Conservation (phyloP, 73 alveolate genomes). For the Uronychia setigera region DNA sequence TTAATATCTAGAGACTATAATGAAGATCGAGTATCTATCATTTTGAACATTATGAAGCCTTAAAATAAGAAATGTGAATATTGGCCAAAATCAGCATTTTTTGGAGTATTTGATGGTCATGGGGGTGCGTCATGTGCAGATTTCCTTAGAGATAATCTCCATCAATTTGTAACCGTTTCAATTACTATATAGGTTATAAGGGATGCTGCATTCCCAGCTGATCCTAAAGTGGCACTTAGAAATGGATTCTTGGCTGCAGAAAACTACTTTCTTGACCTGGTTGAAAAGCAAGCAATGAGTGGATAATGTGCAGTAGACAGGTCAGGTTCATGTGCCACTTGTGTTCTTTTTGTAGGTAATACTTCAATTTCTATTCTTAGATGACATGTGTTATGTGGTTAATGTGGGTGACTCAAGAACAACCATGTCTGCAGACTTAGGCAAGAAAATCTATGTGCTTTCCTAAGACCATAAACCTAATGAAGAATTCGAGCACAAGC, state of each 20-base stretch:
- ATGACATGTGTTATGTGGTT: slow-evolving; percentile 83
- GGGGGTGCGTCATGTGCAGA: slow-evolving; percentile 61
- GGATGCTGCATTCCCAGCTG: slow-evolving; percentile 73
- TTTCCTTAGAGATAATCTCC: slow-evolving; percentile 86
- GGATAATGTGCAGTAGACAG: slow-evolving; percentile 63
- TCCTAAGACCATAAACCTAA: slow-evolving; percentile 90
- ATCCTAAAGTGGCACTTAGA: slow-evolving; percentile 83
- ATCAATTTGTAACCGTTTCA: slow-evolving; percentile 34
- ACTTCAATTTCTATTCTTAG: slow-evolving; percentile 76
- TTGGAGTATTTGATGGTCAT: slow-evolving; percentile 55
- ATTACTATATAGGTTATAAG: slow-evolving; percentile 7
- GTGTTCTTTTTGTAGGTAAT: slow-evolving; percentile 72
- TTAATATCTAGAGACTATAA: slow-evolving; percentile 49
- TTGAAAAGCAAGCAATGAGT: slow-evolving; percentile 72
- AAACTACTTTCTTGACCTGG: slow-evolving; percentile 75
- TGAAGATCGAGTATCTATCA: slow-evolving; percentile 27
- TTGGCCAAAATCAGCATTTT: slow-evolving; percentile 49
- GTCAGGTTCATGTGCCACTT: slow-evolving; percentile 86
- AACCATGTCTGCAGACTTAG: slow-evolving; percentile 73
- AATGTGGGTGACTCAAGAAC: slow-evolving; percentile 98
- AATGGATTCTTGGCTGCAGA: slow-evolving; percentile 92
- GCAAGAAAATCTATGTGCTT: slow-evolving; percentile 56
- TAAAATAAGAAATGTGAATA: slow-evolving; percentile 49
- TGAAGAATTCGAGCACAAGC: slow-evolving; percentile 58
- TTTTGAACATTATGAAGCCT: slow-evolving; percentile 19